These are phyloP conservation scores for Aegilops longissima DNA, from an alignment of 176 grass and related monocot genomes.

Conservation along the genomic window DNA sequence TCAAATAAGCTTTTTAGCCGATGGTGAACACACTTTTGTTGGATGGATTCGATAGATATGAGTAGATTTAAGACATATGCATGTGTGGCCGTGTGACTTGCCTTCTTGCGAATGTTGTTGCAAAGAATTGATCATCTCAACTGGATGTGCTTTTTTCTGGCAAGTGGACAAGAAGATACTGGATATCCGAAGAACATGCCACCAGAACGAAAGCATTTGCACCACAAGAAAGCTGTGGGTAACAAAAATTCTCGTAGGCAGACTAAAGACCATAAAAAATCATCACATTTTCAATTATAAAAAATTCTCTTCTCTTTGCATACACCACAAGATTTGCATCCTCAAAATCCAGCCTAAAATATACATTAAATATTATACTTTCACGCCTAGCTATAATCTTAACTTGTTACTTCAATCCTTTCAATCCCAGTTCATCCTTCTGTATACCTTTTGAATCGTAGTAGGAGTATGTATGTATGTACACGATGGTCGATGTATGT, in stretches of 20 bases:
- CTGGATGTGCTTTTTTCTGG: not conserved
- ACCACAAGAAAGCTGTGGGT: constrained; percentile 29
- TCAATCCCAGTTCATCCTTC: not conserved
- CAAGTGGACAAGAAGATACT: not conserved
- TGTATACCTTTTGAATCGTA: not conserved
- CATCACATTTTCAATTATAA: not conserved
- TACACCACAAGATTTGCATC: not conserved
- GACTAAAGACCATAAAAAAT: not conserved
- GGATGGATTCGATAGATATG: not conserved
- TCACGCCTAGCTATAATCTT: not conserved
- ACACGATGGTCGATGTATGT: not conserved
- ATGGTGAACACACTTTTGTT: not conserved
- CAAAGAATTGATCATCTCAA: not conserved
- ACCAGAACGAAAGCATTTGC: not conserved
- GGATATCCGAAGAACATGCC: not conserved
- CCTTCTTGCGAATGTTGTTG: not conserved
- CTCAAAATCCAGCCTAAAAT: not conserved
- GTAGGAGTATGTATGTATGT: not conserved
- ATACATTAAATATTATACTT: not conserved
- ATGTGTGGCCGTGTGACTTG: not conserved
- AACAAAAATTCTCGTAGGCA: not conserved
- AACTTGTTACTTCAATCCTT: not conserved
- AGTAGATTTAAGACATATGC: not conserved
- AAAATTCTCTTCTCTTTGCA: not conserved
- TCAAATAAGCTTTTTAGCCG: not conserved